A percentile compares a stretch with the other conserved stretches of the same genome.
Conservation (phyloP, 306 rosid species). For the Vigna nakashimae region DNA sequence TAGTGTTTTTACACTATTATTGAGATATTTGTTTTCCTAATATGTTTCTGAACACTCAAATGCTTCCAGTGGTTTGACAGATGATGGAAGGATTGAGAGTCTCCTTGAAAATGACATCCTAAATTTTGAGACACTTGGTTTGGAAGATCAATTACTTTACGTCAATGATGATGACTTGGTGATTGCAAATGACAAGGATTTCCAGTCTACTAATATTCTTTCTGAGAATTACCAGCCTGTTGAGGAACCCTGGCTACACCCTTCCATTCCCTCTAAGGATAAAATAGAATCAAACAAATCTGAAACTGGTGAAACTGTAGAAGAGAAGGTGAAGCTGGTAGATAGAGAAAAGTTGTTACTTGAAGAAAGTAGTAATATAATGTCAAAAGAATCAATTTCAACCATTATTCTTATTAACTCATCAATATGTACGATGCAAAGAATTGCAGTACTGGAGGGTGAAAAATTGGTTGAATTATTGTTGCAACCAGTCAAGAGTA, state of each 20-base stretch:
- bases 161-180: slow-evolving; percentile 42
- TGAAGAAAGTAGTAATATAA: slow-evolving; percentile 57
- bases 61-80: slow-evolving; percentile 99
- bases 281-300: slow-evolving; percentile 50
- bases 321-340: slow-evolving; percentile 56
- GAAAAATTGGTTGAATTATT: slow-evolving; percentile 83
- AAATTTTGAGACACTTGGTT: slow-evolving; percentile 47
- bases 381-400: slow-evolving; percentile 63
- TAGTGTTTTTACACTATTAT: slow-evolving; percentile 44
- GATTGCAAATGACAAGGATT: slow-evolving; percentile 41
- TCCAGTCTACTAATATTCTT: slow-evolving; percentile 48
- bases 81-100: slow-evolving; percentile 61
- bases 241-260: slow-evolving; percentile 92
- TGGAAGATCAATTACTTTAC: slow-evolving; percentile 55
- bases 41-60: slow-evolving; percentile 98
- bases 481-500: slow-evolving; percentile 91
- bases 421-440: slow-evolving; percentile 97
- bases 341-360: slow-evolving; percentile 57
- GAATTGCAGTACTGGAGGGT: slow-evolving; percentile 93
- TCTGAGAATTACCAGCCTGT: slow-evolving; percentile 70
- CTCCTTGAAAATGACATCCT: slow-evolving; percentile 55
- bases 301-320: slow-evolving; percentile 46
- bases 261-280: slow-evolving; percentile 51
- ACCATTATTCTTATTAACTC: slow-evolving; percentile 83
- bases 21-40: slow-evolving; percentile 48